Base-by-base conservation (phyloP, 352 stramenopile species). In the Globisporangium yorkense region DNA sequence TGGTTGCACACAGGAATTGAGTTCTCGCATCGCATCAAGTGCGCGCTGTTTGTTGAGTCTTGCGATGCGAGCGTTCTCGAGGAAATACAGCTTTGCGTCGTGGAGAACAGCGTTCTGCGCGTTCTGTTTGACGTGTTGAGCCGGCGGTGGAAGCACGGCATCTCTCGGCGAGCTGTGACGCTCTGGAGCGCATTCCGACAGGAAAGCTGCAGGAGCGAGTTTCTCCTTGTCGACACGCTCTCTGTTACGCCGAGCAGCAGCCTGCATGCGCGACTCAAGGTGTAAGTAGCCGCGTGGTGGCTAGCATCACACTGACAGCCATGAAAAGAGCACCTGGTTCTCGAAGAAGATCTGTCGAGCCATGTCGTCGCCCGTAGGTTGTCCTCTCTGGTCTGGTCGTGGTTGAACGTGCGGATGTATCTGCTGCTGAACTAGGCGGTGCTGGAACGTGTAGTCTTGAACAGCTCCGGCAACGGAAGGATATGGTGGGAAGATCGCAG, bases 341-440 rank as follows among this genome's bases (percentile, higher is more conserved):
- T 89, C 80, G 24, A 87, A 80, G 62, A 75, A 89, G 29, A 84
- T 65, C 27, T 80, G 61, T 2, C 77, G 65, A n/a, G 54, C 56
- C 9, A 49, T 0, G n/a, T 64, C 47, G n/a, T 68, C 57, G 46
- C 44, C 39, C 15, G 40, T 6, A n/a, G 40, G 40, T 46, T 8
- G 40, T 47, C 37, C 29, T 13, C 37, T 43, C 13, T 43, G 12
- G 37, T 43, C 12, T 5, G 37, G 1, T 4, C 10, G 3, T 6
- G 0, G 9, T 29, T 15, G 49, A 16, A 31, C 16, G 3, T 5
- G 37, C 29, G 41, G 43, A 2, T 27, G 20, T 35, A 21, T 21
- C 18, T 62, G 29, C n/a, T 35, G 60, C n/a, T 31, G 29, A 24
- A 20, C 46, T 18, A 59, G 37, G 33, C 46, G 10, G 41, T 47